phyloP scores from a whole-genome alignment of 2,329 filamentous ascomycete genomes.

The Alternaria brassicicola region DNA sequence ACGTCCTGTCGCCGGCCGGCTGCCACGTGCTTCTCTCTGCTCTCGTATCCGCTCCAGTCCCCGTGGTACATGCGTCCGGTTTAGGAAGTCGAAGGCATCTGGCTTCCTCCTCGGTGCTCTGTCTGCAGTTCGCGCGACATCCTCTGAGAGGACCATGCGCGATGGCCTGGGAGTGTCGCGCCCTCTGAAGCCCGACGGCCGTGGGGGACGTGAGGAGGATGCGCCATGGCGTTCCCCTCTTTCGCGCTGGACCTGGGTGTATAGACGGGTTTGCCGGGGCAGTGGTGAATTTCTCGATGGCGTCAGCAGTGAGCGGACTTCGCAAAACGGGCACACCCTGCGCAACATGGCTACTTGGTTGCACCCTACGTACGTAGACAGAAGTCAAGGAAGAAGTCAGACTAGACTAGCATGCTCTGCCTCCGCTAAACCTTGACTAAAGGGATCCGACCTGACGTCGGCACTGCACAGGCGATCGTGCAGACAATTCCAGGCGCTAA shows the following conservation, averaged over 20 bases:
- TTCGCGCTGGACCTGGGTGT: constrained; percentile 37
- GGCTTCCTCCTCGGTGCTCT: constrained; percentile 30
- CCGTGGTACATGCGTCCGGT: constrained; percentile 40
- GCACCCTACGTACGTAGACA: not conserved
- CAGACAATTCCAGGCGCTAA: constrained; percentile 4
- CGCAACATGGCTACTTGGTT: constrained; percentile 32
- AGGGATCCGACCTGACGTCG: constrained; percentile 10
- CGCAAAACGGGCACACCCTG: constrained; percentile 53
- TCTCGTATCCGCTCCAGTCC: constrained; percentile 27
- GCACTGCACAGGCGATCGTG: constrained; percentile 11
- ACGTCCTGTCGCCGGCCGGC: constrained; percentile 18
- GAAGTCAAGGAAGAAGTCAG: not conserved
- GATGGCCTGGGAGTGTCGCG: constrained; percentile 46
- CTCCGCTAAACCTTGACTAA: constrained; percentile 1
- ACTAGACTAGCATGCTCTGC: not conserved
- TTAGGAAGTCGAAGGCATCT: constrained; percentile 44
- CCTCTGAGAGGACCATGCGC: constrained; percentile 57
- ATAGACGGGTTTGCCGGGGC: constrained; percentile 43
- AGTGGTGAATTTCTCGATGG: not conserved
- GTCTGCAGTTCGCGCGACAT: constrained; percentile 34
- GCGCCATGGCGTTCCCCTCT: constrained; percentile 14
- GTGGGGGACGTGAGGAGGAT: not conserved
- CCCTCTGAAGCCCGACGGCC: constrained; percentile 10
- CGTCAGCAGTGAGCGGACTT: constrained; percentile 39
- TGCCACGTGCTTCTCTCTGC: constrained; percentile 13